Conservation (phyloP, 1,284 basidiomycete species). For the Cutaneotrichosporon cutaneum region DNA sequence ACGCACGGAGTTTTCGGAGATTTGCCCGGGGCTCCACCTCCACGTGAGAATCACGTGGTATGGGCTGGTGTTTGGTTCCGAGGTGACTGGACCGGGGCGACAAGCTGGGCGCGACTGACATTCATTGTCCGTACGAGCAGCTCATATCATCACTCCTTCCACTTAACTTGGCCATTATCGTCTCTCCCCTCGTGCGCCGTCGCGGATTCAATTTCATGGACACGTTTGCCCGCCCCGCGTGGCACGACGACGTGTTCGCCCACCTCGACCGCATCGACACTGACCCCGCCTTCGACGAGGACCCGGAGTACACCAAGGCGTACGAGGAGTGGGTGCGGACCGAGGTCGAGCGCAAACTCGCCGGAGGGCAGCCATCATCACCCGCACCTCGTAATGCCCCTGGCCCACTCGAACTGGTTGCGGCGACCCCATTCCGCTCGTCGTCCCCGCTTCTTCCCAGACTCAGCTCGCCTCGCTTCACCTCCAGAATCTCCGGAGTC, state of each 20-base stretch:
- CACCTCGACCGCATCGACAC: slow-evolving; percentile 16
- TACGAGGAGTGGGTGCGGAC: slow-evolving; percentile 8
- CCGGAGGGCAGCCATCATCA: background rate
- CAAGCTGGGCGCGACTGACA: background rate
- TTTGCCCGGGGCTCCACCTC: background rate
- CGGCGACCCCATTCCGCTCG: background rate
- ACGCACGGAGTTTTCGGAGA: slow-evolving; percentile 13
- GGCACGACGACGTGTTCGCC: slow-evolving; percentile 9
- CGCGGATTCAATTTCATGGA: background rate
- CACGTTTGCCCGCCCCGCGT: background rate
- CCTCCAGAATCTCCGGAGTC: background rate
- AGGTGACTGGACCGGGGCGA: background rate
- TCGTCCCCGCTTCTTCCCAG: background rate
- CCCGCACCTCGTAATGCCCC: background rate
- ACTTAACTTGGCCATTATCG: no score
- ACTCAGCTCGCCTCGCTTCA: background rate
- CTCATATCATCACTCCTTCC: background rate
- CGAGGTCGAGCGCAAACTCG: background rate
- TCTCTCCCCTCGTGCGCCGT: no score
- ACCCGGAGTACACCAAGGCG: slow-evolving; percentile 6
- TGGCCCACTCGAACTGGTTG: background rate
- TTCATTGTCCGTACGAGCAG: no score
- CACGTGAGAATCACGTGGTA: background rate
- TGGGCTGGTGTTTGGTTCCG: background rate
- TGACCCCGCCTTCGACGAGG: slow-evolving; percentile 6